Evolutionary conservation across 345 rosid genomes (phyloP).

Genomic region (Syzygium aqueum): DNA sequence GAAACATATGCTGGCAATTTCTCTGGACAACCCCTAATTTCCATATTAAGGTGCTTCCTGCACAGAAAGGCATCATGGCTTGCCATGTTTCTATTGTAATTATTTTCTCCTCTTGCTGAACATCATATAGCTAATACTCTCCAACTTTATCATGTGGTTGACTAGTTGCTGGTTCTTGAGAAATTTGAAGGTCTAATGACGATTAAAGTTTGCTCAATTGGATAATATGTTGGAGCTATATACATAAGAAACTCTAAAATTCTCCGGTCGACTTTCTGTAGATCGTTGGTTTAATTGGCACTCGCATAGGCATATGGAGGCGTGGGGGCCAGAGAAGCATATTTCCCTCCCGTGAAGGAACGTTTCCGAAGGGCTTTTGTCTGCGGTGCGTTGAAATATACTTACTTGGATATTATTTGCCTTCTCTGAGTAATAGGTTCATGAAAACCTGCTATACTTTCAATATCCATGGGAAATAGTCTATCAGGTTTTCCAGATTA

Average conservation of each 20-base stretch:
- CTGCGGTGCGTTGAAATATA: conserved; percentile 50
- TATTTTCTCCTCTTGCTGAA: background rate
- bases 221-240: background rate
- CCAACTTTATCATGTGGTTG: background rate
- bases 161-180: background rate
- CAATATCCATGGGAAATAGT: background rate
- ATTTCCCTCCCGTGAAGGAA: conserved; percentile 70
- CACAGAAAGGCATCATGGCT: background rate
- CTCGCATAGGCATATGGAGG: conserved; percentile 84
- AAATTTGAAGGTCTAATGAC: background rate
- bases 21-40: background rate
- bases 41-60: background rate
- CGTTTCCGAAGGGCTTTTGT: conserved; percentile 64
- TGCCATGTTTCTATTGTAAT: background rate
- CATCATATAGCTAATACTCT: background rate
- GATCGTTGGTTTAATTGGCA: conserved; percentile 86
- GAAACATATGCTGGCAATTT: background rate
- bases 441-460: background rate
- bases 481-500: background rate
- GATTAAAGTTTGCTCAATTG: background rate
- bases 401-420: background rate
- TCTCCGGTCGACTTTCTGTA: conserved; percentile 10
- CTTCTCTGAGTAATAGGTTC: background rate
- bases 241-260: background rate
- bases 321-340: conserved; percentile 59